Percentiles rank a stretch among this genome's conserved stretches.
phyloP scores from a whole-genome alignment of 208 protist genomes.

The Leishmania mexicana region DNA sequence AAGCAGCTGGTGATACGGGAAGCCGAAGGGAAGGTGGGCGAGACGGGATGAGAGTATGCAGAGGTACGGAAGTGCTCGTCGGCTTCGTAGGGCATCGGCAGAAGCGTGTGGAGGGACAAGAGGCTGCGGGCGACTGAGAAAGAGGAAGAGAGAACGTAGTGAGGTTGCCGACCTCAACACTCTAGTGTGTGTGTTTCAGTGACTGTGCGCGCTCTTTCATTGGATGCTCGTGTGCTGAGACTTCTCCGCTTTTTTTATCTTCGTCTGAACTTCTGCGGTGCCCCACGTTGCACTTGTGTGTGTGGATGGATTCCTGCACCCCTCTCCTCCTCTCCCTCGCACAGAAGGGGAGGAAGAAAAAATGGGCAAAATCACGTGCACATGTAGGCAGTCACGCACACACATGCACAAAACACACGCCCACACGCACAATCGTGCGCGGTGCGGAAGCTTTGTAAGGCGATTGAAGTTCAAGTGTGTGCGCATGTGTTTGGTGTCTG shows the following conservation, averaged over 20 bases:
- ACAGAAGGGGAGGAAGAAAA: neutral
- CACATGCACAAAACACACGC: neutral
- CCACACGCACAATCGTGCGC: neutral
- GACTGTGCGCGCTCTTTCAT: neutral
- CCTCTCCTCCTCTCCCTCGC: neutral
- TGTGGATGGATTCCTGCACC: neutral
- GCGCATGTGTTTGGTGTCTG: neutral
- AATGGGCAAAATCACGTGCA: neutral
- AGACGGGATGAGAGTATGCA: neutral
- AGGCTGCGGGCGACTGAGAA: neutral
- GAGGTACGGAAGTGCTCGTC: neutral
- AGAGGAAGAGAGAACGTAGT: neutral
- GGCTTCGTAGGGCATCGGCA: neutral
- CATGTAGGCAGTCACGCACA: neutral
- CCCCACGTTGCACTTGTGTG: neutral
- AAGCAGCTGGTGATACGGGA: neutral
- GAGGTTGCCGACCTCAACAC: neutral
- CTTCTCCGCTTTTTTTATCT: neutral
- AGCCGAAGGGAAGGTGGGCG: neutral
- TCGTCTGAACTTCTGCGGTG: neutral
- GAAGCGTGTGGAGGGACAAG: neutral
- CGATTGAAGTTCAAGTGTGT: neutral
- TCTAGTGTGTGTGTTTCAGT: neutral
- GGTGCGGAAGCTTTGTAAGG: neutral
- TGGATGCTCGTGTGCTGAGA: neutral